Base-by-base conservation (phyloP, 2,329 filamentous ascomycete species). In the Nemania sp. region DNA sequence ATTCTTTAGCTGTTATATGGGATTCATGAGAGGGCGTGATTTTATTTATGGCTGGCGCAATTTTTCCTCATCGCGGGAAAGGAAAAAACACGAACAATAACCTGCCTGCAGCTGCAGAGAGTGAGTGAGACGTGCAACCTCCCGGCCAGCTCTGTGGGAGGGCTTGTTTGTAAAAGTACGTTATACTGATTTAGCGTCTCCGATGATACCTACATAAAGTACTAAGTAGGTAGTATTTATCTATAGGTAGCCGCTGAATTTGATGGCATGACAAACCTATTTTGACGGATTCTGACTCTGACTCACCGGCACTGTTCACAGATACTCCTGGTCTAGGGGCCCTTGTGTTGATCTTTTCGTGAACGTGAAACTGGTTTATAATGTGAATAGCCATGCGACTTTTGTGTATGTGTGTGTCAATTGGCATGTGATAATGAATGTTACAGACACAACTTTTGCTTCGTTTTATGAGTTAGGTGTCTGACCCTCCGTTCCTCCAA, bases 151-250 rank as follows among this genome's bases (percentile, higher is more conserved):
- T 17, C 21, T 21, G 17, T 39, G 20, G 34, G 21, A 43, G 32
- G 18, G n/a, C n/a, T n/a, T n/a, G n/a, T 34, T 17, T 58, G 54
- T 61, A 57, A 21, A 35, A 53, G 49, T 40, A 57, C 32, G 34
- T 29, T 29, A 29, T 29, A 7, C 35, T 54, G 29, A 40, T 39
- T 37, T 35, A 46, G 59, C 54, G 54, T 50, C 9, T 53, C 18
- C 40, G 43, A 42, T 49, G 40, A 43, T 43, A n/a, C n/a, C n/a
- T n/a, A n/a, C n/a, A n/a, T n/a, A n/a, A n/a, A n/a, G n/a, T n/a
- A n/a, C n/a, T n/a, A n/a, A n/a, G n/a, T n/a, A n/a, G n/a, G n/a
- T n/a, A n/a, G n/a, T n/a, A n/a, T n/a, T n/a, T n/a, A n/a, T 17
- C n/a, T 48, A 40, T 21, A 58, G 57, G 45, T 50, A 50, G 53